Evolutionary conservation across 1,139 yeast species (phyloP).

Genomic region (Candida tetrigidarum): DNA sequence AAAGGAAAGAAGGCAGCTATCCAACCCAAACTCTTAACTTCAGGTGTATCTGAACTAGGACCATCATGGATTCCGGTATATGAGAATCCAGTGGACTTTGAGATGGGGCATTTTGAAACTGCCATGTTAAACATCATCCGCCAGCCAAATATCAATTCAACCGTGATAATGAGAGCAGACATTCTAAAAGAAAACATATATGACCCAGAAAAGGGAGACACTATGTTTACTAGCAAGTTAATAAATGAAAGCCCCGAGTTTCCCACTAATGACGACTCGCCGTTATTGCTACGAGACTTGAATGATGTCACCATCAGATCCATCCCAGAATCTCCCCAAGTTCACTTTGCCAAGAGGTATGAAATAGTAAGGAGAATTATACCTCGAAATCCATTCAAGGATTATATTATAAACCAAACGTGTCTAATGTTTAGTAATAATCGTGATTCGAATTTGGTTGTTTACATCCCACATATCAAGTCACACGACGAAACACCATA

Average conservation of each 20-base stretch:
- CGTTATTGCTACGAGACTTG: constrained; percentile 49
- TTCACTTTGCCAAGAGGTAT: constrained; percentile 41
- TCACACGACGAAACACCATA: constrained; percentile 73
- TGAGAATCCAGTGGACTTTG: constrained; percentile 47
- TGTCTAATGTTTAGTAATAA: constrained; percentile 53
- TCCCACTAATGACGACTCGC: constrained; percentile 33
- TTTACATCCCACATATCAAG: constrained; percentile 76
- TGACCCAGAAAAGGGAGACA: constrained; percentile 40
- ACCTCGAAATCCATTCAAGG: constrained; percentile 90
- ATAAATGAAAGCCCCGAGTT: constrained; percentile 38
- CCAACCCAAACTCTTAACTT: not conserved
- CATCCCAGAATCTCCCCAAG: constrained; percentile 37
- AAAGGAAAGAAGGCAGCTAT: constrained; percentile 3
- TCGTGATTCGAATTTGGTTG: constrained; percentile 48
- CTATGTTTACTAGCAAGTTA: constrained; percentile 36
- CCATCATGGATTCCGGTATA: constrained; percentile 67
- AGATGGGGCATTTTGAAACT: constrained; percentile 59
- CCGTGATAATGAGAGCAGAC: constrained; percentile 89
- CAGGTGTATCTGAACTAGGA: constrained; percentile 54
- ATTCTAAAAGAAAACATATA: constrained; percentile 61
- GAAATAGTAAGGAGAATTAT: constrained; percentile 78
- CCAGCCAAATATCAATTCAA: constrained; percentile 91
- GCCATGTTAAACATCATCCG: constrained; percentile 83
- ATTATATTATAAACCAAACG: constrained; percentile 81
- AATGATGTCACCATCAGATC: constrained; percentile 57